Evolutionary conservation across 73 alveolate species (phyloP).

Genomic region (Tetrahymena elliotti): DNA sequence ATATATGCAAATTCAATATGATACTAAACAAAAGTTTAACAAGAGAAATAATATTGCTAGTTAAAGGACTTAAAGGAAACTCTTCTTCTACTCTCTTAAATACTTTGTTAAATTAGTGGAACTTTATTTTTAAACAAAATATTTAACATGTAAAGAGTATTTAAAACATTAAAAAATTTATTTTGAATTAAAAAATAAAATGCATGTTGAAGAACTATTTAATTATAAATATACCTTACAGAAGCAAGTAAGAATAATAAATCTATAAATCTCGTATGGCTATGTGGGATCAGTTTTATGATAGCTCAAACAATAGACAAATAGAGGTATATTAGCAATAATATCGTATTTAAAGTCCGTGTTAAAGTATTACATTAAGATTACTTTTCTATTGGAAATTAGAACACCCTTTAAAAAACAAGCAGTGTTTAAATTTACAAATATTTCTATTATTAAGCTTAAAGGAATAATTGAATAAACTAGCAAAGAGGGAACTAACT

Average conservation of each 20-base stretch:
- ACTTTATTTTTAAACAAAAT: background rate
- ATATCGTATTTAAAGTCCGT: background rate
- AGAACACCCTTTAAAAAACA: background rate
- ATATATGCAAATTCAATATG: background rate
- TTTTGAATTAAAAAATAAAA: too few relatives aligned
- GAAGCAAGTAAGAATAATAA: background rate
- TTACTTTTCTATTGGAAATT: background rate
- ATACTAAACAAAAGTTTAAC: background rate
- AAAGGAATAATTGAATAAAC: background rate
- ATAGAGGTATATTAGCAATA: background rate
- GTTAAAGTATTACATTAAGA: background rate
- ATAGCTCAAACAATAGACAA: background rate
- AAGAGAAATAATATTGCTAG: background rate
- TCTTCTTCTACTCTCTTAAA: background rate
- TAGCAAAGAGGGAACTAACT: background rate
- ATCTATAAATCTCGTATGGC: background rate
- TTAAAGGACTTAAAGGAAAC: background rate
- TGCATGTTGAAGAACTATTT: too few relatives aligned
- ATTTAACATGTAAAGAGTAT: background rate
- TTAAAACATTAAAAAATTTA: too few relatives aligned
- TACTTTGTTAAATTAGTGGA: background rate
- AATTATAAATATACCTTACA: background rate
- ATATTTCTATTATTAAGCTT: background rate
- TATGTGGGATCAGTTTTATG: background rate
- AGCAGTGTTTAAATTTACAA: background rate